Conservation (phyloP, 148 eudicot species). For the Vaccinium myrtillus region DNA sequence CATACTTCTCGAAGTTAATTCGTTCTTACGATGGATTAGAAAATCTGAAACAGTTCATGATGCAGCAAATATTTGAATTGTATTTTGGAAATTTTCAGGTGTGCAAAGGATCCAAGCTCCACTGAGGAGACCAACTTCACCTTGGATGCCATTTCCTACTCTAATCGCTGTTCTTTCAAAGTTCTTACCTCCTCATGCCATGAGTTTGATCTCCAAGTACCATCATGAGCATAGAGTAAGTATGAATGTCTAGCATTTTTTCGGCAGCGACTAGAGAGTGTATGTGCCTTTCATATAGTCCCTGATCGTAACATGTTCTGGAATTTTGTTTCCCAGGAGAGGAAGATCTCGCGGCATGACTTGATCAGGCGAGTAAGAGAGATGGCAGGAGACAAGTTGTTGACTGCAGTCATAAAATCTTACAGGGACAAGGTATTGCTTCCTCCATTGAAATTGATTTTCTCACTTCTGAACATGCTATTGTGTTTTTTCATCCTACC, state of each 20-base stretch:
- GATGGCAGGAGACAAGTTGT: conserved; percentile 47
- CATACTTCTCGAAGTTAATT: background rate
- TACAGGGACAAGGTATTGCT: conserved; percentile 29
- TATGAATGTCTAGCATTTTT: background rate
- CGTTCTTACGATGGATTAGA: background rate
- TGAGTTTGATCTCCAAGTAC: conserved; percentile 31
- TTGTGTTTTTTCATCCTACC: background rate
- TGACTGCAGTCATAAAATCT: conserved; percentile 39
- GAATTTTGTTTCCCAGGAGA: conserved; percentile 34
- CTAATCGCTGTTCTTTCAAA: conserved; percentile 46
- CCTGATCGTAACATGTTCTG: background rate
- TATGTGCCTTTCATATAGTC: background rate
- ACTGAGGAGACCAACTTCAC: conserved; percentile 46
- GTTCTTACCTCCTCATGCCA: conserved; percentile 35
- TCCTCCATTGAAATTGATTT: background rate
- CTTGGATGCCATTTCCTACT: conserved; percentile 63
- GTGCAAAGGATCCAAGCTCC: conserved; percentile 10
- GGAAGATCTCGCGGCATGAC: conserved; percentile 47
- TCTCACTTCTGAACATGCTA: background rate
- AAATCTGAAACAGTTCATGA: background rate
- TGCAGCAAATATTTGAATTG: background rate
- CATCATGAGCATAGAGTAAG: conserved; percentile 41
- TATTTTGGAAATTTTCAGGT: conserved; percentile 18
- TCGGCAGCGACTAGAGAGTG: conserved; percentile 2
- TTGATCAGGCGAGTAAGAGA: conserved; percentile 40